phyloP scores from a whole-genome alignment of 2,329 filamentous ascomycete genomes.

The Seiridium unicorne region DNA sequence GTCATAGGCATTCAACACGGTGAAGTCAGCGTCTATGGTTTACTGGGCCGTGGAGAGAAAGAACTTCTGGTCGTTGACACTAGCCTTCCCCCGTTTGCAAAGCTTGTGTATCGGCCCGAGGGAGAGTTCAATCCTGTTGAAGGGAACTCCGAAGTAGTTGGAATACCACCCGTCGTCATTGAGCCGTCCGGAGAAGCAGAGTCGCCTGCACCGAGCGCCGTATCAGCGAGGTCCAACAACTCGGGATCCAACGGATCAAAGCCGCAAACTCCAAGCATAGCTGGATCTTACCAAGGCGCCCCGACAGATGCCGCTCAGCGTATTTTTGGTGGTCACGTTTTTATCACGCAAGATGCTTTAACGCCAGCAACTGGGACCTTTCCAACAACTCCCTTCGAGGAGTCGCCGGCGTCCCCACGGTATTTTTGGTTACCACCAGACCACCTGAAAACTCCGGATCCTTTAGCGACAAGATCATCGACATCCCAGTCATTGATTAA shows the following conservation, averaged over 20 bases:
- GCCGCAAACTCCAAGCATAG: no score
- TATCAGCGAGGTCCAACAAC: no score
- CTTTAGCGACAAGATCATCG: no score
- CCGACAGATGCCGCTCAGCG: no score
- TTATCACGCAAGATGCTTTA: not conserved
- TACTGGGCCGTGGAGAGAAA: slow-evolving; percentile 69
- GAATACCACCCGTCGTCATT: not conserved
- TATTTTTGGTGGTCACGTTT: not conserved
- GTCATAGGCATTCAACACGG: slow-evolving; percentile 66
- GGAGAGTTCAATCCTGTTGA: slow-evolving; percentile 5
- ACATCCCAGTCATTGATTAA: no score
- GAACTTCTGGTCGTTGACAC: slow-evolving; percentile 69
- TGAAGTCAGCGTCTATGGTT: slow-evolving; percentile 66
- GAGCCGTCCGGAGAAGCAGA: no score
- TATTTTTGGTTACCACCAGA: slow-evolving; percentile 7
- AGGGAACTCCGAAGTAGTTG: not conserved
- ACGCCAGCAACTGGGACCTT: not conserved
- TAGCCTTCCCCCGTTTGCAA: slow-evolving; percentile 38
- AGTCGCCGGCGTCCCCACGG: slow-evolving; percentile 8
- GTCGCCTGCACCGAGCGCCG: no score
- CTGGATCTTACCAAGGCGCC: no score
- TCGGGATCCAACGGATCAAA: no score
- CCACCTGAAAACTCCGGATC: no score
- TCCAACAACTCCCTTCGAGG: not conserved
- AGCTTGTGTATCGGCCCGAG: slow-evolving; percentile 36